These are phyloP conservation scores for Lotus japonicus DNA, from an alignment of 306 rosid genomes.

Conservation along the genomic window DNA sequence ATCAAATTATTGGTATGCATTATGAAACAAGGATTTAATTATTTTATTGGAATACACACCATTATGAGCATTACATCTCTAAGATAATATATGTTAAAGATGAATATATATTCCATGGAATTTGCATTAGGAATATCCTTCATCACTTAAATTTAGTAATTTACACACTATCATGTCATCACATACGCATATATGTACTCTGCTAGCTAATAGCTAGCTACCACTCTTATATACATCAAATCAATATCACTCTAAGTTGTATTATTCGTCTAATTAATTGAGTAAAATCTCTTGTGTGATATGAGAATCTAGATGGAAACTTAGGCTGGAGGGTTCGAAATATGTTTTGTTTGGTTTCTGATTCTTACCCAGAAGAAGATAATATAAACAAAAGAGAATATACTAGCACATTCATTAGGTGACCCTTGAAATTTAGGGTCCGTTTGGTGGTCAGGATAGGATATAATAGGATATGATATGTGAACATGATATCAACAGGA, in stretches of 20 bases:
- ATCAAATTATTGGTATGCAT: no score
- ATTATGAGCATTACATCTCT: no score
- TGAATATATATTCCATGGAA: not conserved
- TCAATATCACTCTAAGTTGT: not conserved
- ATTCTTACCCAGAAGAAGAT: slow-evolving; percentile 26
- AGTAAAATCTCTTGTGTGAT: not conserved
- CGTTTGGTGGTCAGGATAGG: no score
- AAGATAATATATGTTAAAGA: not conserved
- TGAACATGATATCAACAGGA: no score
- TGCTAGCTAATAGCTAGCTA: not conserved
- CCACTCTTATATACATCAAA: not conserved
- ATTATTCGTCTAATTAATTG: not conserved
- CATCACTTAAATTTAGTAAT: not conserved
- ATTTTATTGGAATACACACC: no score
- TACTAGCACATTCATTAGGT: slow-evolving; percentile 23
- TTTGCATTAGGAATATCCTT: not conserved
- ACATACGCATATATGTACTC: not conserved
- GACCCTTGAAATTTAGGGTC: not conserved
- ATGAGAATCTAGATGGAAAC: slow-evolving; percentile 26
- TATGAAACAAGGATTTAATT: no score
- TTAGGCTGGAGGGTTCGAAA: slow-evolving; percentile 24
- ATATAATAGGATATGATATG: no score
- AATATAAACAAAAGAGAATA: slow-evolving; percentile 41
- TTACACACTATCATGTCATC: not conserved
- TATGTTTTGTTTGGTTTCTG: not conserved